Conservation (phyloP, 805 yeast species). For the Metschnikowia colocasiae region DNA sequence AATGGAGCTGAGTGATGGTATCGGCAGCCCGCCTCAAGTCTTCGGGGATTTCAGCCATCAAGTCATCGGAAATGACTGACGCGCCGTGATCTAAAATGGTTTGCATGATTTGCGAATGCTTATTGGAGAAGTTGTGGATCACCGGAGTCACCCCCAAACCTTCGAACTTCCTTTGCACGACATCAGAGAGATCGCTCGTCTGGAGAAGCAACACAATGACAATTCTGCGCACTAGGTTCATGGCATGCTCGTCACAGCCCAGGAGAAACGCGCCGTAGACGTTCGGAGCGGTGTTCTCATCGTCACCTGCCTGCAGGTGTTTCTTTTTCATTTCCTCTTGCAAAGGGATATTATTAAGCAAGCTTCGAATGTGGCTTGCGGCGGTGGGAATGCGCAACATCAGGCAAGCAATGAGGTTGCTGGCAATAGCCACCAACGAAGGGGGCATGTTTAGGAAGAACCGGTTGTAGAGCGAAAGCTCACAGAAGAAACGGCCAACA, state of each 20-base stretch:
- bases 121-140: conserved; percentile 27
- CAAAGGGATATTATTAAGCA: conserved; percentile 8
- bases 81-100: conserved; percentile 14
- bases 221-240: conserved; percentile 38
- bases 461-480: conserved; percentile 49
- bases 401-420: conserved; percentile 51
- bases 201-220: conserved; percentile 43
- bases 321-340: conserved; percentile 1
- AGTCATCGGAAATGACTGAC: conserved; percentile 11
- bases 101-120: conserved; percentile 14
- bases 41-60: conserved; percentile 8
- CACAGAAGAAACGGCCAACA: conserved; percentile 52
- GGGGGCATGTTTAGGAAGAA: conserved; percentile 44
- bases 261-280: conserved; percentile 46
- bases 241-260: conserved; percentile 41
- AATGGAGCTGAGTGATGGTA: conserved; percentile 11
- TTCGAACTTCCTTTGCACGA: conserved; percentile 48
- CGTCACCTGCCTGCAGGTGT: conserved; percentile 25
- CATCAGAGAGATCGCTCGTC: conserved; percentile 47
- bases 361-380: conserved; percentile 11
- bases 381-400: conserved; percentile 49
- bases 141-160: conserved; percentile 53
- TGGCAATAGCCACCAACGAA: conserved; percentile 46
- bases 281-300: conserved; percentile 41
- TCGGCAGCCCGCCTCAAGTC: conserved; percentile 17